Evolutionary conservation across 495 filamentous ascomycete species (phyloP), one percentile per base, ranked within the genome.

Genomic region (Pyrenula aspistea): DNA sequence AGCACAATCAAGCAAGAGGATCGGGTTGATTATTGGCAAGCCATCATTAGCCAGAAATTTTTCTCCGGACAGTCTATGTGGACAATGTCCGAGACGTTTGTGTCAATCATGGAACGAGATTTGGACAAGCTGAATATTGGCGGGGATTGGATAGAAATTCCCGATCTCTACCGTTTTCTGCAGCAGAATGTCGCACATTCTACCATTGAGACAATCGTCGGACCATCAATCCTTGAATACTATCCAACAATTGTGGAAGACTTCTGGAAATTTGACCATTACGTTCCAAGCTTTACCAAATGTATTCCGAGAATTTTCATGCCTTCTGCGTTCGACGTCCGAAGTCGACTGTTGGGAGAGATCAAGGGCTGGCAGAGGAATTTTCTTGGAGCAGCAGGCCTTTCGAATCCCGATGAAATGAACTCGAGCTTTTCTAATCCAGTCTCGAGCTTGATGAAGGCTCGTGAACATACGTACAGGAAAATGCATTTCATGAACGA

Each of bases 131-230:
- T 47, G 36, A 8, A 49, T 24, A 15, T 47, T 20, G 8, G 62
- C 60, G 57, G 19, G 59, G 48, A 54, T n/a, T 36, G 55, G 53
- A 19, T 57, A 53, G 42, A 55, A 20, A 12, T 20, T 20, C 22
- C 61, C 20, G 60, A 60, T 53, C 48, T 71, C 10, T 68, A 59
- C 50, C 25, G 15, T 20, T 61, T 72, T 53, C n/a, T 72, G 21
- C 57, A 63, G 47, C 11, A 53, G n/a, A 22, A 58, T 0, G 60
- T 68, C 50, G 66, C 67, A 56, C 55, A 24, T 42, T 64, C 67
- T 22, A 51, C 63, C 11, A 56, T 58, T 22, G 51, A 53, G 21
- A 56, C 66, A 0, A 51, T 71, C 20, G 62, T 57, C 55, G 69
- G 67, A 25, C 57, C 59, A 22, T 53, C 56, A 25, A 11, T 71